Evolutionary conservation across 768 basidiomycete species (phyloP).

Genomic region (Naganishia randhawae): DNA sequence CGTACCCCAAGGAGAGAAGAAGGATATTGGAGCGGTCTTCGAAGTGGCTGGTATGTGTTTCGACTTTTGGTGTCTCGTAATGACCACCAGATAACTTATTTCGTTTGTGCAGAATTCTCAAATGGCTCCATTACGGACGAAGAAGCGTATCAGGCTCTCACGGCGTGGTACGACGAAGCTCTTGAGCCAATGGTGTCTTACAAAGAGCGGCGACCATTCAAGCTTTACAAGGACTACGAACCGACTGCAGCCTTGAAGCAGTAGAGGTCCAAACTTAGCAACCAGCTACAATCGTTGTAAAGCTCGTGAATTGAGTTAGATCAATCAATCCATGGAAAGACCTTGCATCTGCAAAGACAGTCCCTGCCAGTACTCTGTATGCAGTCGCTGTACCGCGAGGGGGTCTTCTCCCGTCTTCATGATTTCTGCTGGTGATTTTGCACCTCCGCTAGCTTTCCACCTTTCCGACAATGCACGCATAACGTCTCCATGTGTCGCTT

Average conservation of each 20-base stretch:
- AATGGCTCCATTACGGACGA: neutral
- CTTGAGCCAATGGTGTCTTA: slow-evolving; percentile 23
- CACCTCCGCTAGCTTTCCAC: slow-evolving; percentile 24
- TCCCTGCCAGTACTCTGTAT: slow-evolving; percentile 17
- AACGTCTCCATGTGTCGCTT: slow-evolving; percentile 20
- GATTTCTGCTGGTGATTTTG: slow-evolving; percentile 16
- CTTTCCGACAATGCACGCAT: slow-evolving; percentile 24
- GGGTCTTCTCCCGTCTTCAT: slow-evolving; percentile 7
- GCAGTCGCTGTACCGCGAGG: slow-evolving; percentile 3
- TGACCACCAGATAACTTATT: neutral
- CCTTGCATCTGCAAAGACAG: slow-evolving; percentile 5
- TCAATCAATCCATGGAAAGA: neutral
- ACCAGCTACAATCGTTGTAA: neutral
- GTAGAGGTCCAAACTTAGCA: neutral
- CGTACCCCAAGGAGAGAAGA: slow-evolving; percentile 16
- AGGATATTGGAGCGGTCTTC: slow-evolving; percentile 18
- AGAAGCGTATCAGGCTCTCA: slow-evolving; percentile 13
- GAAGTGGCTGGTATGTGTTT: slow-evolving; percentile 22
- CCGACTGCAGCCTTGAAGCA: slow-evolving; percentile 29
- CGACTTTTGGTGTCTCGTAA: too few relatives aligned
- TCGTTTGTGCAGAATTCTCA: slow-evolving; percentile 25
- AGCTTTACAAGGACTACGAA: slow-evolving; percentile 28
- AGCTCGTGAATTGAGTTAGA: neutral
- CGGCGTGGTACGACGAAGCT: slow-evolving; percentile 21
- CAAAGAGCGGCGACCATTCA: slow-evolving; percentile 21